Evolutionary conservation across 2,329 filamentous ascomycete species (phyloP).

Genomic region (Penicillium sp.): DNA sequence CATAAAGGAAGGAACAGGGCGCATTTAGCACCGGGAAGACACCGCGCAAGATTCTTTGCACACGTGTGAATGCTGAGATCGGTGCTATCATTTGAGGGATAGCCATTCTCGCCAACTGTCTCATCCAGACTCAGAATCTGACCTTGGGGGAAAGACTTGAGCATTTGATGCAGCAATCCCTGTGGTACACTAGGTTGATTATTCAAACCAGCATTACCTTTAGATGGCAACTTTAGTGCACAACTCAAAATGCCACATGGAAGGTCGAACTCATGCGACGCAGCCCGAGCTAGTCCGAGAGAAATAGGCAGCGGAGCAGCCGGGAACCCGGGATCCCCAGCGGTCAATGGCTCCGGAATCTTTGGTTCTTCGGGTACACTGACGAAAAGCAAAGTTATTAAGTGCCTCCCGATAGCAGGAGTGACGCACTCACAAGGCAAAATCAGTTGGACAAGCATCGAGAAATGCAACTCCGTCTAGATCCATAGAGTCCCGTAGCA

Average conservation of each 20-base stretch:
- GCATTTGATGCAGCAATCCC: constrained; percentile 9
- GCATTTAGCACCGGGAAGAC: constrained; percentile 21
- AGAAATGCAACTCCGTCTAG: constrained; percentile 36
- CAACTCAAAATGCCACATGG: constrained; percentile 15
- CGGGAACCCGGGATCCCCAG: neutral
- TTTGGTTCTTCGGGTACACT: constrained; percentile 7
- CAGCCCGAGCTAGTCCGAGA: neutral
- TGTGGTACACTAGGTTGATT: constrained; percentile 3
- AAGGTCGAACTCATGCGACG: constrained; percentile 6
- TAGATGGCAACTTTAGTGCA: neutral
- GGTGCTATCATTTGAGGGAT: neutral
- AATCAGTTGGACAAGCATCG: constrained; percentile 17
- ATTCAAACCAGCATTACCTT: neutral
- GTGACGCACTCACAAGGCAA: constrained; percentile 10
- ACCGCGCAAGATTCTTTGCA: constrained; percentile 9
- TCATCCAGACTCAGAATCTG: constrained; percentile 15
- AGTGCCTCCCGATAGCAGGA: neutral
- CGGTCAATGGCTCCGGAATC: constrained; percentile 15
- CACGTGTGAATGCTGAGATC: neutral
- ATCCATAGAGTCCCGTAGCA: constrained; percentile 43
- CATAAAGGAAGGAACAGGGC: constrained; percentile 31
- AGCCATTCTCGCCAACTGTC: neutral
- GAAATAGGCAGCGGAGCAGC: neutral
- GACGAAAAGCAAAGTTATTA: neutral
- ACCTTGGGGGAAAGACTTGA: constrained; percentile 17